Evolutionary conservation across 306 rosid species (phyloP).

Genomic region (Pterocarpus macrocarpus): DNA sequence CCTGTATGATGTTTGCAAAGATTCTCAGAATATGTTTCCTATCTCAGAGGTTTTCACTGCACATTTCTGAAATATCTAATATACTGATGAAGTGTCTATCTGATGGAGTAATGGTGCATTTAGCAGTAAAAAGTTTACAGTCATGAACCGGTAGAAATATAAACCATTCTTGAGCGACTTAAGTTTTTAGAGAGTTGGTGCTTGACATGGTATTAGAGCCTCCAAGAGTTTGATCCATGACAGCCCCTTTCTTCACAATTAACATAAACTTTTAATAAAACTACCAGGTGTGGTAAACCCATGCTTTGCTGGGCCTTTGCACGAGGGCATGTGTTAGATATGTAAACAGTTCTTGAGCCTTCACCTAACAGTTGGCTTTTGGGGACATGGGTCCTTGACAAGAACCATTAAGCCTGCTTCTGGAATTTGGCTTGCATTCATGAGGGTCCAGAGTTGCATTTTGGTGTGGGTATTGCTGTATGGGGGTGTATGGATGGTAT

Average conservation of each 20-base stretch:
- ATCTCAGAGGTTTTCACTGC: background rate
- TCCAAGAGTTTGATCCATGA: background rate
- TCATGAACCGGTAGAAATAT: background rate
- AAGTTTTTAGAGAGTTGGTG: constrained; percentile 10
- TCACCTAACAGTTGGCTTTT: background rate
- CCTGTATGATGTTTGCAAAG: constrained; percentile 12
- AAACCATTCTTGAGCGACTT: constrained; percentile 11
- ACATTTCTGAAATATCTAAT: too few relatives aligned
- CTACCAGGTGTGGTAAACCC: background rate
- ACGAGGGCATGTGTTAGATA: background rate
- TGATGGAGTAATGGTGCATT: background rate
- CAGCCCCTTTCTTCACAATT: background rate
- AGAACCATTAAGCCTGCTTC: constrained; percentile 17
- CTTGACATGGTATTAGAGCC: background rate
- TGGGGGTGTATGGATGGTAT: background rate
- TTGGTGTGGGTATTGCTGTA: constrained; percentile 15
- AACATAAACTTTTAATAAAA: background rate
- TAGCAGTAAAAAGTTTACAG: constrained; percentile 4
- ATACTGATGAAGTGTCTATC: too few relatives aligned
- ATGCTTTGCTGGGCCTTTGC: constrained; percentile 1
- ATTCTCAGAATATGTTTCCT: constrained; percentile 14
- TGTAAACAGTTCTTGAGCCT: background rate
- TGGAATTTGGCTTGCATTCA: background rate
- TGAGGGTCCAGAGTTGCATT: background rate
- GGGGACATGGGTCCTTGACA: background rate